Base-by-base conservation (phyloP, 2,329 filamentous ascomycete genomes). In the Lecanicillium sp. region DNA sequence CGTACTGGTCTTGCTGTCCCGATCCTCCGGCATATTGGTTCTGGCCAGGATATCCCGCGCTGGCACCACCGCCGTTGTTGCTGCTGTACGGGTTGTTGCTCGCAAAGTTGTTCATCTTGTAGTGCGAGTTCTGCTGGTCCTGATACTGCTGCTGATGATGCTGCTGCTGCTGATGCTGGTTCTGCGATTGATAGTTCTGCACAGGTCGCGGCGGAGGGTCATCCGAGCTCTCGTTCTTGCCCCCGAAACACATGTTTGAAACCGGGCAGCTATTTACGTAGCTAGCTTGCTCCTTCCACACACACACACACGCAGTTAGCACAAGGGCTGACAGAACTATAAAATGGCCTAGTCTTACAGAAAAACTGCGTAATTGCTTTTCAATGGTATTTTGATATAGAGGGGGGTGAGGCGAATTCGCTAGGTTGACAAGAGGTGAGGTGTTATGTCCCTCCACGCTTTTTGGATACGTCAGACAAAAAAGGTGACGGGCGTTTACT, bases 191-290 rank as follows among this genome's bases (percentile, higher is more conserved):
- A n/a, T 56, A 59, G n/a, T 55, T 51, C 56, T 61, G 62, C 12
- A 43, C 61, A 9, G 70, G 72, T 24, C 69, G 62, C 3, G 73
- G 65, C 7, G 69, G 62, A 17, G 65, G 65, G 24, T 68, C 67
- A 50, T 67, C 58, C 27, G 62, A 58, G 42, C 59, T 56, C 41
- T 68, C 65, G 49, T 71, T 65, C 42, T 70, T 73, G 54, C 62
- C 62, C 37, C 73, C 70, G 55, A 77, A 77, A 60, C 74, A 78
- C 74, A 78, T 77, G 39, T 30, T 51, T 44, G 7, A 24, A 32
- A n/a, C 30, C 41, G 8, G 14, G 27, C 27, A 14, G 27, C 27
- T 14, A 8, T 30, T 30, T 30, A 30, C n/a, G 14, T 30, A 30
- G 8, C 27, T 30, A 30, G 27, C 27, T 30, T 8, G 8, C 27